Base-by-base conservation (phyloP, 345 rosid genomes). In the Anacardium occidentale region DNA sequence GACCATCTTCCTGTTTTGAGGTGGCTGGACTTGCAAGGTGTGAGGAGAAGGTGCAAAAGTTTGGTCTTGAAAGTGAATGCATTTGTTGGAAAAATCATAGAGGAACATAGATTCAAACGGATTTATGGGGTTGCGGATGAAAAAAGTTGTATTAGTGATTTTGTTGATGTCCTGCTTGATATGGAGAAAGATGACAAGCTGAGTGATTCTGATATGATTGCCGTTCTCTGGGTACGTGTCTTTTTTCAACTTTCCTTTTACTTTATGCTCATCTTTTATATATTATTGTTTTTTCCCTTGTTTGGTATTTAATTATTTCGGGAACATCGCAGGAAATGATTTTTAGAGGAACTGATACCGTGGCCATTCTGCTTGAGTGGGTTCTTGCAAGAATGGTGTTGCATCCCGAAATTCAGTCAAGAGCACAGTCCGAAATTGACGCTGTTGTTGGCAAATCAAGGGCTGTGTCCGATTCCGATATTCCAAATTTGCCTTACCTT, bases 381-480 rank as follows among this genome's bases (percentile, higher is more conserved):
- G 78, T 82, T 48, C 84, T 88, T 2, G 92, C 92, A 15, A 75
- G 92, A 65, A 81, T 86, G 89, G 80, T 82, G 26, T 34, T 81
- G 12, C 92, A 86, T 60, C 87, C 82, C 0, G 87, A 81, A 3
- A 63, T 88, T 15, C 94, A 89, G 77, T 77, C 81, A 12, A 82
- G 83, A 64, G 93, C 86, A n/a, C 90, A 80, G 61, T 34, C 80
- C 20, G 98, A 93, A 75, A 93, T 91, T 11, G 83, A 87, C 47
- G 25, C 67, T 0, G 78, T 84, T 22, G 77, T 85, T 9, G 85
- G 91, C 44, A 62, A 57, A 1, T 63, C 55, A 8, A 77, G 77
- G 47, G 51, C 82, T 9, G 84, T 88, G 2, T 68, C 77, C 0
- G 93, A 88, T 70, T 80, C 89, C 2, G 95, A 93, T 77, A 76